phyloP scores from a whole-genome alignment of 1,284 basidiomycete genomes.

The Ceratobasidium sp. region DNA sequence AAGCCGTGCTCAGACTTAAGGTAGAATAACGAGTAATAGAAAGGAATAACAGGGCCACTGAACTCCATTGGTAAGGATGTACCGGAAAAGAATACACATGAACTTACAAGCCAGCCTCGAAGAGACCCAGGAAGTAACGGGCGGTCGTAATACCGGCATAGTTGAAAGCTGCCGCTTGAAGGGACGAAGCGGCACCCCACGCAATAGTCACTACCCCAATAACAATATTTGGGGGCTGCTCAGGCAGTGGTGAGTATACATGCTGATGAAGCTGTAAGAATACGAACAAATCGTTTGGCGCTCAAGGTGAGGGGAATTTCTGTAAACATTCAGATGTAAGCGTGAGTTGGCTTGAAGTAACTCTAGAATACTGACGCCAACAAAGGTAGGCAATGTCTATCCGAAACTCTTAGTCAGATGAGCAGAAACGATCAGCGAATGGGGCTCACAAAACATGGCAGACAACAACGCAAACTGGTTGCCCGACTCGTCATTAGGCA shows the following conservation, averaged over 20 bases:
- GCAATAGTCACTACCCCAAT: constrained; percentile 27
- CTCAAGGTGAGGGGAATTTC: constrained; percentile 5
- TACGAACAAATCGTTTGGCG: constrained; percentile 4
- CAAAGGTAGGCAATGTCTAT: constrained; percentile 1
- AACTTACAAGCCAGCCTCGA: constrained; percentile 31
- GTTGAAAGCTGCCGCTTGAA: constrained; percentile 38
- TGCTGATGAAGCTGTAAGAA: neutral
- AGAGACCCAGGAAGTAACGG: constrained; percentile 4
- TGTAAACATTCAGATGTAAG: neutral
- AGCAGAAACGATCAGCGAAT: neutral
- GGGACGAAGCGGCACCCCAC: constrained; percentile 31
- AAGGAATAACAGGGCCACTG: constrained; percentile 35
- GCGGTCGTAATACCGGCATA: constrained; percentile 10
- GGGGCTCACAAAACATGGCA: constrained; percentile 7
- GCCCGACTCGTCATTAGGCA: constrained; percentile 5
- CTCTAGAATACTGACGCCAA: constrained; percentile 1
- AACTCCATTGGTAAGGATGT: too few species aligned
- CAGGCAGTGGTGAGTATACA: neutral
- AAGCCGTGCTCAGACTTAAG: constrained; percentile 32
- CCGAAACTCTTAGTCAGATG: neutral
- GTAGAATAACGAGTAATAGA: constrained; percentile 35
- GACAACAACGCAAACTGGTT: neutral
- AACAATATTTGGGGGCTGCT: constrained; percentile 11
- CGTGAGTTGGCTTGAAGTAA: neutral
- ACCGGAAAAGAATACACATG: neutral